A percentile compares a stretch with the other conserved stretches of the same genome.
These are phyloP conservation scores for Lizonia empirigonia DNA, from an alignment of 2,329 filamentous ascomycete species.

Conservation along the genomic window DNA sequence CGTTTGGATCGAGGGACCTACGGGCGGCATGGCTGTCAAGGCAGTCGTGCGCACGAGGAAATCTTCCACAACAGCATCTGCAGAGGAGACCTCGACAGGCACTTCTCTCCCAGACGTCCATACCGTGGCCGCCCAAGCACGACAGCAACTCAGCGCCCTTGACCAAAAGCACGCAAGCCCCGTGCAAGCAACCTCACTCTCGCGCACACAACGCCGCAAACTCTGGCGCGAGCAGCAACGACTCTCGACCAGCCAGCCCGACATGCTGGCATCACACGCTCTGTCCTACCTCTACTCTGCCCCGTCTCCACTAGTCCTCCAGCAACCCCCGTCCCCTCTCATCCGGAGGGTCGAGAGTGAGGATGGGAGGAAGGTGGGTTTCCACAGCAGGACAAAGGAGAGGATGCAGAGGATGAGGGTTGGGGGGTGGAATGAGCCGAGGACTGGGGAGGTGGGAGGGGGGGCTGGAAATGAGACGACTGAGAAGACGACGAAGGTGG, in stretches of 20 bases:
- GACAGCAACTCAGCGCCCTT: background rate
- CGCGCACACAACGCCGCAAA: background rate
- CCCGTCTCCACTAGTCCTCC: background rate
- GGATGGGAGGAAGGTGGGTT: too few relatives aligned
- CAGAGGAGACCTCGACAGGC: background rate
- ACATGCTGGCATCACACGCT: background rate
- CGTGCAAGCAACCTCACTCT: background rate
- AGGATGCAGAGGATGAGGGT: too few relatives aligned
- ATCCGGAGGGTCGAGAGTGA: too few relatives aligned
- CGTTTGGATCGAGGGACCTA: slow-evolving; percentile 50
- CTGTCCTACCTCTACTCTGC: background rate
- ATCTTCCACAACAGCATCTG: background rate
- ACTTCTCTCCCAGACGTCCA: background rate
- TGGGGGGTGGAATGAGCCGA: too few relatives aligned
- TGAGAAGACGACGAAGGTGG: too few relatives aligned
- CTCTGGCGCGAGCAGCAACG: too few relatives aligned
- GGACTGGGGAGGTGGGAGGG: too few relatives aligned
- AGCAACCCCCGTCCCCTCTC: too few relatives aligned
- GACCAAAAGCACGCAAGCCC: background rate
- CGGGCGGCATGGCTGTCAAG: slow-evolving; percentile 53
- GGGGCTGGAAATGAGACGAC: too few relatives aligned
- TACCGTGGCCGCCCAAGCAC: background rate
- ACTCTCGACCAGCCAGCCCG: background rate
- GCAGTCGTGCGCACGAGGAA: slow-evolving; percentile 38
- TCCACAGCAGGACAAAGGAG: too few relatives aligned